Base-by-base conservation (phyloP, 352 stramenopile genomes). In the Pythium phragmitis region DNA sequence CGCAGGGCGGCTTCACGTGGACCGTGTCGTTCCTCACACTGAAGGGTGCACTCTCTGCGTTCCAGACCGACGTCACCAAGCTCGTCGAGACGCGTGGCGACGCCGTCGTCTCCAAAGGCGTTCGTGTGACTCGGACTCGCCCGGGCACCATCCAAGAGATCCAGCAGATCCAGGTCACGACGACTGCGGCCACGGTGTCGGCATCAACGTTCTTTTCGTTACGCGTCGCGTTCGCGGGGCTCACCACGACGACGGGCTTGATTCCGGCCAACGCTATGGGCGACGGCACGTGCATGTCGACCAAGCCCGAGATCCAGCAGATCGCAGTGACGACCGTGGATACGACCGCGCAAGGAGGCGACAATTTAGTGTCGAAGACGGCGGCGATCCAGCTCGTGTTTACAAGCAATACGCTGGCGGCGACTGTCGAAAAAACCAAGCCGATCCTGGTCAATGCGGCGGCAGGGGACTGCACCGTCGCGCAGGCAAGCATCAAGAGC, bases 1-100 rank as follows among this genome's bases (percentile, higher is more conserved):
- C 80, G 6, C 85, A 97, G 62, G 85, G 84, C 6, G 92, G 93
- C 0, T 98, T 94, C 72, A 98, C 85, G 52, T 99, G 95, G 95
- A 96, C 86, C n/a, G 79, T 99, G 14, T 97, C 88, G 26, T 98
- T 98, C 60, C 68, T 96, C 43, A 93, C 83, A 14, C 49, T 75
- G n/a, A 79, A 82, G 59, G 88, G 87, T 3, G 60, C 69, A 1
- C 34, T 92, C 2, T 7, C 30, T 3, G 47, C 75, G 8, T 65
- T 96, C 17, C 65, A 52, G 14, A 72, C 21, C 11, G 68, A 72
- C 13, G 30, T 73, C 1, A 69, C 72, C 0, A 63, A 67, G 7
- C 63, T 94, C 2, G 73, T 45, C 0, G 87, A 94, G 57, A 83
- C 81, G 5, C 73, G 84, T 3, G 82, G 67, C 1, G 75, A 88